A percentile compares a stretch with the other conserved stretches of the same genome.
Conservation (phyloP, 176 grass and related monocot genomes). For the Secale cereale region DNA sequence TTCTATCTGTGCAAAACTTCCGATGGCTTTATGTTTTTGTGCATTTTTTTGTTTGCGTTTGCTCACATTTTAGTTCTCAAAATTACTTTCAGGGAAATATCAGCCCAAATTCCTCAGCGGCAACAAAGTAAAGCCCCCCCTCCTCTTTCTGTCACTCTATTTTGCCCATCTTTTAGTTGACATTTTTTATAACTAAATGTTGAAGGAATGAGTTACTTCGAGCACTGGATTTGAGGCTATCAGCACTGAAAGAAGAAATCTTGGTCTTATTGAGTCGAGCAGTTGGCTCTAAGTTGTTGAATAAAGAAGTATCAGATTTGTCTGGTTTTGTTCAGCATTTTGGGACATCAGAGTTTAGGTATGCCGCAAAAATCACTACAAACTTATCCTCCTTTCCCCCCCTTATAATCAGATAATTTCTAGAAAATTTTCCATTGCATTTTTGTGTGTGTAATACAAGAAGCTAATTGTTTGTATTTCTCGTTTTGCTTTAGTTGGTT, state of each 20-base stretch:
- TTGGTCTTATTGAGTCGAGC: slow-evolving; percentile 51
- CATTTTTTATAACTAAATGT: slow-evolving; percentile 23
- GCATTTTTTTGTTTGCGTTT: slow-evolving; percentile 27
- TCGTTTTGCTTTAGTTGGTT: slow-evolving; percentile 58
- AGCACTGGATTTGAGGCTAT: slow-evolving; percentile 85
- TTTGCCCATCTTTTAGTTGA: slow-evolving; percentile 27
- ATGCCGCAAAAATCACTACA: slow-evolving; percentile 12
- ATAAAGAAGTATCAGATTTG: slow-evolving; percentile 67
- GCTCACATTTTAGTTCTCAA: slow-evolving; percentile 29
- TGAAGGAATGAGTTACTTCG: slow-evolving; percentile 87
- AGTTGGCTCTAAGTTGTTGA: slow-evolving; percentile 49
- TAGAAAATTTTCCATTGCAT: neutral
- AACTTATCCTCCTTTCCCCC: neutral
- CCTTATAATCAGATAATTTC: slow-evolving; percentile 8
- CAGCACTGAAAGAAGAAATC: slow-evolving; percentile 76
- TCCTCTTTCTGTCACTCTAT: slow-evolving; percentile 10
- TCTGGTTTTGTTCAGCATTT: slow-evolving; percentile 75
- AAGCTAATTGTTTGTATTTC: slow-evolving; percentile 31
- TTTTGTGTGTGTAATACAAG: neutral
- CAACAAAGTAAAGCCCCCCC: slow-evolving; percentile 67
- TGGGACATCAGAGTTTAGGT: slow-evolving; percentile 84
- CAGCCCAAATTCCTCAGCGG: slow-evolving; percentile 56
- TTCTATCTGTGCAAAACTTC: slow-evolving; percentile 17
- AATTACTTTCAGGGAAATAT: slow-evolving; percentile 63
- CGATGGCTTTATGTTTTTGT: neutral